Conservation (phyloP, 2,329 filamentous ascomycete species). For the Septoria petroselini region DNA sequence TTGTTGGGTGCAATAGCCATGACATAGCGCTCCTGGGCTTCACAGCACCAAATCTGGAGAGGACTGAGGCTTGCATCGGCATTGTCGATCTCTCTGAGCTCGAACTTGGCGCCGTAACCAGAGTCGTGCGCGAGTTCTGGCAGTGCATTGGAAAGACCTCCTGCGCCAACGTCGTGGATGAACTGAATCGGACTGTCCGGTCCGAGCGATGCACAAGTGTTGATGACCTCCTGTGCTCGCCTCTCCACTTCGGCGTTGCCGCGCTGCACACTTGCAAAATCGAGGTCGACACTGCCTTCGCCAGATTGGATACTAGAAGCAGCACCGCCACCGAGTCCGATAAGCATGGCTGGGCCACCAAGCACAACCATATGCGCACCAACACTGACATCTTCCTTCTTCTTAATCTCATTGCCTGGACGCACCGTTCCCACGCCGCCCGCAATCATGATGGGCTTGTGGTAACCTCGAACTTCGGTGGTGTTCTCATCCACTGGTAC, state of each 20-base stretch:
- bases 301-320: conserved; percentile 87
- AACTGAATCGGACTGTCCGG: conserved; percentile 86
- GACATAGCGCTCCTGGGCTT: conserved; percentile 95
- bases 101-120: conserved; percentile 84
- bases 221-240: conserved; percentile 96
- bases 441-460: conserved; percentile 98
- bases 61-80: conserved; percentile 90
- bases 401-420: conserved; percentile 86
- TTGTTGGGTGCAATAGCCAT: conserved; percentile 78
- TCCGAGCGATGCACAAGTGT: conserved; percentile 83
- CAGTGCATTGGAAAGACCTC: conserved; percentile 78
- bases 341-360: conserved; percentile 94
- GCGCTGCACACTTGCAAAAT: conserved; percentile 95
- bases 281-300: conserved; percentile 84
- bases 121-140: conserved; percentile 91
- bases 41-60: conserved; percentile 96
- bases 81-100: conserved; percentile 89
- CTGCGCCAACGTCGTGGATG: conserved; percentile 96
- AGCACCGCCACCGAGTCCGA: conserved; percentile 91
- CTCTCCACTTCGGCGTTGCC: conserved; percentile 96
- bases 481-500: conserved; percentile 59
- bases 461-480: conserved; percentile 80
- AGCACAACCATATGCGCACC: conserved; percentile 92
- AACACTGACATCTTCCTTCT: conserved; percentile 70
- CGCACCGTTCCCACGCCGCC: conserved; percentile 90